These are phyloP conservation scores for Aspergillus niger DNA, from an alignment of 2,329 filamentous ascomycete genomes.

Conservation along the genomic window DNA sequence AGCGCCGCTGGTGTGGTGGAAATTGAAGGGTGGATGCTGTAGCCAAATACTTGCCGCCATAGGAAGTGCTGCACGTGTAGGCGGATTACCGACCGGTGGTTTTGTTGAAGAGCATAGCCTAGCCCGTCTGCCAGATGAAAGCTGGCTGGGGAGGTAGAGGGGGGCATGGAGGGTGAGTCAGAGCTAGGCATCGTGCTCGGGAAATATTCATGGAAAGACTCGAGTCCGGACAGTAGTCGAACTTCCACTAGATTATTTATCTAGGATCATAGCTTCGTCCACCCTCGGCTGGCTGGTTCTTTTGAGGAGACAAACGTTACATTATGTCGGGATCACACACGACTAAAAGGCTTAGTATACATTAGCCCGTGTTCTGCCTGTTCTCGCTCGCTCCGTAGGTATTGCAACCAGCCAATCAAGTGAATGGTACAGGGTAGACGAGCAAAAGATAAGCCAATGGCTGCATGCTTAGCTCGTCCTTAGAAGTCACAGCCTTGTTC, in stretches of 20 bases:
- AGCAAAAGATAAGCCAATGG: too few species aligned
- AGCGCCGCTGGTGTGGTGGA: conserved; percentile 7
- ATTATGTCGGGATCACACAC: not conserved
- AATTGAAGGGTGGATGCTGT: conserved; percentile 31
- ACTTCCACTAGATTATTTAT: not conserved
- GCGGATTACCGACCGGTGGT: conserved; percentile 15
- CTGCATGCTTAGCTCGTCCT: not conserved
- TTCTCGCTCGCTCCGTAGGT: too few species aligned
- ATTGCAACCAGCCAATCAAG: too few species aligned
- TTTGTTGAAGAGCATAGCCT: conserved; percentile 14
- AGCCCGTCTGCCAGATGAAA: conserved; percentile 5
- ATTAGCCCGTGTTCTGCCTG: not conserved
- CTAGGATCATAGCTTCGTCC: not conserved
- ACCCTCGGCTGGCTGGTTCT: not conserved
- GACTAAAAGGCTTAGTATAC: not conserved
- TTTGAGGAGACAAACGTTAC: not conserved
- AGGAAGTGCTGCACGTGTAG: conserved; percentile 35
- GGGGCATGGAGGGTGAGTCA: not conserved
- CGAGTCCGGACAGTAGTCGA: too few species aligned
- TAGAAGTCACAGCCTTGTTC: not conserved
- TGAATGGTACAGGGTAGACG: too few species aligned
- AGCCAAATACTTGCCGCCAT: conserved; percentile 30
- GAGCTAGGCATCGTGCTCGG: not conserved
- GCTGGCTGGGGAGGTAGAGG: not conserved
- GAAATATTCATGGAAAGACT: too few species aligned